Evolutionary conservation across 1,284 basidiomycete genomes (phyloP), one percentile per base, ranked within the genome.

Genomic region (Moesziomyces antarcticus): DNA sequence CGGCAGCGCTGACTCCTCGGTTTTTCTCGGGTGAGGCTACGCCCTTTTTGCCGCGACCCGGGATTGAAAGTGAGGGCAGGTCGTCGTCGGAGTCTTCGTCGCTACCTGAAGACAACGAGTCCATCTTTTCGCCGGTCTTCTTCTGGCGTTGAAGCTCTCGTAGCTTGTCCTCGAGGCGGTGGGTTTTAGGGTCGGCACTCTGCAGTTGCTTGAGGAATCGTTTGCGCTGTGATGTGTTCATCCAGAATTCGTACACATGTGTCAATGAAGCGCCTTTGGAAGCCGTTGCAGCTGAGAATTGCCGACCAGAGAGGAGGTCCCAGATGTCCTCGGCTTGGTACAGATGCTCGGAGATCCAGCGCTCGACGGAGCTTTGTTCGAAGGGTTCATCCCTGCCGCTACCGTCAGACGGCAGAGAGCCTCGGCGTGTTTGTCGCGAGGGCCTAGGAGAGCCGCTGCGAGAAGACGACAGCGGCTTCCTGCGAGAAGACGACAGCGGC

Each of bases 171-270:
- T 73, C 64, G 20, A 73, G 53, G 40, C 65, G 61, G 30, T 62
- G 45, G 9, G 50, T 44, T 8, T 18, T 37, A 14, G 48, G 14
- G 16, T 35, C 27, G 25, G 40, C 11, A 18, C 57, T 42, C 30
- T 56, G 49, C 11, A 68, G 24, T 30, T 73, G 65, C 54, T 56
- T 68, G 8, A 61, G 55, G 21, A 57, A 73, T n/a, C 59, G 48
- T 35, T 50, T 69, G 10, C 54, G 51, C 18, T 74, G 62, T 3
- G 49, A 40, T 6, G 37, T 24, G 40, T 50, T 57, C 72, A 74
- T 70, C 72, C 72, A 74, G 47, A 74, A 74, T 25, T 74, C 72
- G 37, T 42, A 43, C n/a, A 56, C 47, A 27, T 40, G 50, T 5
- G n/a, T 25, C 5, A 55, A 16, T 1, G 56, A 22, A 18, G 8